Evolutionary conservation across 768 basidiomycete species (phyloP).

Genomic region (Trametes cingulata): DNA sequence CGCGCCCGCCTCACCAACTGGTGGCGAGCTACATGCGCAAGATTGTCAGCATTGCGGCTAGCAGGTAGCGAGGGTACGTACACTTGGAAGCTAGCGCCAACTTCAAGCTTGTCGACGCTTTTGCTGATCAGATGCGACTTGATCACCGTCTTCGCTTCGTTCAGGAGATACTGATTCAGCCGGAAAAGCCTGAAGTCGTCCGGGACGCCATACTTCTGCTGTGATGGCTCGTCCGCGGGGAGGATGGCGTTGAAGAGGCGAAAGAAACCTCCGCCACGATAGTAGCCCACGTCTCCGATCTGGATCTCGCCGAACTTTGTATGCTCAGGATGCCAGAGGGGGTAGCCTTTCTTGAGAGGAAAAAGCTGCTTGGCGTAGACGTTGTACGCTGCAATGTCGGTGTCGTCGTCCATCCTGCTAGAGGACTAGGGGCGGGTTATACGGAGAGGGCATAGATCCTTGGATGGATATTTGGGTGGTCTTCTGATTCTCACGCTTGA

Average conservation of each 20-base stretch:
- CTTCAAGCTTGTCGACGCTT: not conserved
- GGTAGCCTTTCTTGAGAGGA: constrained; percentile 12
- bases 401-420: not conserved
- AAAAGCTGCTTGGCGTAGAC: constrained; percentile 22
- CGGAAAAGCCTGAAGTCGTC: not conserved
- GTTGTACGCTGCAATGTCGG: not conserved
- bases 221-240: constrained; percentile 1
- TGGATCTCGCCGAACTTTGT: constrained; percentile 9
- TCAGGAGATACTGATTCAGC: not conserved
- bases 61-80: not conserved
- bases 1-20: constrained; percentile 3
- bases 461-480: not conserved
- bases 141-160: not conserved
- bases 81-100: constrained; percentile 10
- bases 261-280: constrained; percentile 24
- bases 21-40: not conserved
- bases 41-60: not conserved
- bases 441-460: not conserved
- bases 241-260: constrained; percentile 25
- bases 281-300: constrained; percentile 28
- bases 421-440: not conserved
- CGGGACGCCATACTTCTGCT: constrained; percentile 4
- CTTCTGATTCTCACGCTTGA: no score
- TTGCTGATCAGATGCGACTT: constrained; percentile 6
- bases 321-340: constrained; percentile 28